Evolutionary conservation across 352 stramenopile genomes (phyloP), one percentile per base, ranked within the genome.

Genomic region (Aphanomyces euteiches): DNA sequence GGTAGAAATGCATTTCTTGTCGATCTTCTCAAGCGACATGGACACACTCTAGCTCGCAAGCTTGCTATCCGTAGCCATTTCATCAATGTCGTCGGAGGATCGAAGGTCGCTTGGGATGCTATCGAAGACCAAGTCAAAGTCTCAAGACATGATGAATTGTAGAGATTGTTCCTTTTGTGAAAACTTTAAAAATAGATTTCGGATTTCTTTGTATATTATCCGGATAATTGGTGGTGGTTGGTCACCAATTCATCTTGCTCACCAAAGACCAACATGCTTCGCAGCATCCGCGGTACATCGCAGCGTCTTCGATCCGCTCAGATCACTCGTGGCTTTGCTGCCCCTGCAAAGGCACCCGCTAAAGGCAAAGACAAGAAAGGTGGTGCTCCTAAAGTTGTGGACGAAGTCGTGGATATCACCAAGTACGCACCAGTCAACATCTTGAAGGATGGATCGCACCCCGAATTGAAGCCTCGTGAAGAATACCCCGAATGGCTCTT

Each of bases 401-500:
- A 90, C 50, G 84, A 92, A 61, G 81, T 82, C 19, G 80, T 95
- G 57, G 87, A 95, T 75, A 76, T 95, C 53, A 79, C 76, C 50
- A 82, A 79, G 72, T 80, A 89, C 56, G 85, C 92, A 69, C 87
- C 87, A 15, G 83, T 85, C 67, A 95, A 95, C 78, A 95, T 95
- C 66, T 78, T 84, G 68, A 95, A 95, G 77, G 87, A 95, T 45
- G 85, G 87, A 57, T 66, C 80, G 56, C 87, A 95, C 78, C 85
- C 87, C 64, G 82, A 90, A 75, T 77, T 95, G 37, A 91, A 92
- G 78, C 80, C 90, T 54, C 82, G 79, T 65, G 72, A 75, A n/a
- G 84, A 91, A 73, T 95, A 95, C 78, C 87, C 87, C 1, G 78
- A 83, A 61, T 95, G 87, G 87, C 80, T 95, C 53, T 95, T 88